These are phyloP conservation scores for Fusarium nygamai DNA, from an alignment of 2,329 filamentous ascomycete species.

Conservation along the genomic window DNA sequence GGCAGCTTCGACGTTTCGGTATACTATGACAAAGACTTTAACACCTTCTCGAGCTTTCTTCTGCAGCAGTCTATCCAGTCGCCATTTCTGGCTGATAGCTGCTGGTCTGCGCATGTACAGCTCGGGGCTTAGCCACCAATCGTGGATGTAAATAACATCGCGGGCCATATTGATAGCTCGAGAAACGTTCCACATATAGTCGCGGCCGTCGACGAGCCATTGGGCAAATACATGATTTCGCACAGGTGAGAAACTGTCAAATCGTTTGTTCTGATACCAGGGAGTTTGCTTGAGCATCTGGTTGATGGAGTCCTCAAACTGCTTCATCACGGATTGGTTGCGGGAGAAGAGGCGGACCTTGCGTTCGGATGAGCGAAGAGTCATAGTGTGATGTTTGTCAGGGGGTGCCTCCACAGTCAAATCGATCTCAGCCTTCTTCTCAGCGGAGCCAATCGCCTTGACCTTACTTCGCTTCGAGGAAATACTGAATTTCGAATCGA, in stretches of 20 bases:
- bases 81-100: conserved; percentile 97
- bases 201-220: conserved; percentile 95
- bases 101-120: conserved; percentile 93
- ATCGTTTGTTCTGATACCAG: conserved; percentile 87
- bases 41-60: conserved; percentile 94
- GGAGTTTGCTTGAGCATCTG: conserved; percentile 85
- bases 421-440: conserved; percentile 63
- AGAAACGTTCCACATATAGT: conserved; percentile 99
- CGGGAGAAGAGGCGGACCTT: conserved; percentile 91
- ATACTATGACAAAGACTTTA: conserved; percentile 97
- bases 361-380: conserved; percentile 89
- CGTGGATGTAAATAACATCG: conserved; percentile 98
- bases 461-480: conserved; percentile 74
- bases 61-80: conserved; percentile 91
- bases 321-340: conserved; percentile 86
- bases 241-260: conserved; percentile 93
- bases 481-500: conserved; percentile 87
- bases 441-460: conserved; percentile 64
- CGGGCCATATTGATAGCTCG: conserved; percentile 96
- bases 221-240: conserved; percentile 88
- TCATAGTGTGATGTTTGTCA: conserved; percentile 82
- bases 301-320: conserved; percentile 92
- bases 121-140: conserved; percentile 98
- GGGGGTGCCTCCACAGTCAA: conserved; percentile 50
- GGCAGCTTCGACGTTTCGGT: conserved; percentile 96